Evolutionary conservation across 257 asterid genomes (phyloP).

Genomic region (Datura wrightii): DNA sequence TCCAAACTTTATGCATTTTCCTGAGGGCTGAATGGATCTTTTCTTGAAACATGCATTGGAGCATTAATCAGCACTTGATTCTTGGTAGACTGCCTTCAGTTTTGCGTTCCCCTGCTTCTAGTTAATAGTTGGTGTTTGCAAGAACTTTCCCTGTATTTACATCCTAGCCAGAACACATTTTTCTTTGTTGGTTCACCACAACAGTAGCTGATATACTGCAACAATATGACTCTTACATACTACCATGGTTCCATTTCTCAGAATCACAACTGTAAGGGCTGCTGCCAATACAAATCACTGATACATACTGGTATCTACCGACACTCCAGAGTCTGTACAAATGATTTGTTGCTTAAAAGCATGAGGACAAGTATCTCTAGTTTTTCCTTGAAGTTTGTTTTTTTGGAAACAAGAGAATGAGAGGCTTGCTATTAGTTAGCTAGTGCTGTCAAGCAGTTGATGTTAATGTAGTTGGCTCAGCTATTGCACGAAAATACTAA

Average conservation of each 20-base stretch:
- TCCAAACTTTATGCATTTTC: neutral
- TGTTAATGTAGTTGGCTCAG: neutral
- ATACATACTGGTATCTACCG: neutral
- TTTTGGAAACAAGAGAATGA: neutral
- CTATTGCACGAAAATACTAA: neutral
- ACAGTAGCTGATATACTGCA: neutral
- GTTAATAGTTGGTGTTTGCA: neutral
- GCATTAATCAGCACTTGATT: neutral
- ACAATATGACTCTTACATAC: neutral
- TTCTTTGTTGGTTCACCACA: neutral
- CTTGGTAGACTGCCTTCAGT: neutral
- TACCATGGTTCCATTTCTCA: constrained; percentile 4
- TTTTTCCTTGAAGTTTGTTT: neutral
- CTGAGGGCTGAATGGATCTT: neutral
- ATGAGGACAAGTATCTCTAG: neutral
- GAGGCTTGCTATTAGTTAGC: neutral
- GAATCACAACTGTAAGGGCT: neutral
- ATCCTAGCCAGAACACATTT: neutral
- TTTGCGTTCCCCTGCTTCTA: neutral
- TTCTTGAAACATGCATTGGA: neutral
- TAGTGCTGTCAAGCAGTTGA: neutral
- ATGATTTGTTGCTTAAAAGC: neutral
- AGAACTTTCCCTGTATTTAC: constrained; percentile 15
- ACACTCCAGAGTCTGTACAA: neutral
- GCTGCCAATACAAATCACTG: neutral